These are phyloP conservation scores for Massariosphaeria phaeospora DNA, from an alignment of 495 filamentous ascomycete species.

Conservation along the genomic window DNA sequence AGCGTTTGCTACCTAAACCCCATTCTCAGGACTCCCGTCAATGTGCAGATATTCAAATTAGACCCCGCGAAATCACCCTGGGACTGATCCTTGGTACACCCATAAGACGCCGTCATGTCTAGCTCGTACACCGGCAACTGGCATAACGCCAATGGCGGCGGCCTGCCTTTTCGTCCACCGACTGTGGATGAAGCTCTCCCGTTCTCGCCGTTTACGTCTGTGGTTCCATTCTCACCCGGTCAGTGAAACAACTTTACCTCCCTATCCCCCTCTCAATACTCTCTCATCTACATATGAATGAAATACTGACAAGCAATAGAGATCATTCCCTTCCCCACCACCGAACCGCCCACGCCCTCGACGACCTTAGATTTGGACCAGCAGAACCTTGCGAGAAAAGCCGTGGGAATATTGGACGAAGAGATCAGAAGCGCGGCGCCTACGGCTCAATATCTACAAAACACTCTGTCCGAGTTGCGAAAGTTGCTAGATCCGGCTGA, in stretches of 20 bases:
- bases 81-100: no score
- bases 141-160: constrained; percentile 22
- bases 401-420: constrained; percentile 34
- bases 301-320: constrained; percentile 42
- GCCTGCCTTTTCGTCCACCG: constrained; percentile 44
- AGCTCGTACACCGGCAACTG: constrained; percentile 4
- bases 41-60: no score
- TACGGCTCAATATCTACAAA: constrained; percentile 34
- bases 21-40: no score
- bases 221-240: constrained; percentile 84
- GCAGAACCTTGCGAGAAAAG: constrained; percentile 20
- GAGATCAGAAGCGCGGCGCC: constrained; percentile 29
- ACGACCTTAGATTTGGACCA: constrained; percentile 43
- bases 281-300: constrained; percentile 2
- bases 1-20: no score
- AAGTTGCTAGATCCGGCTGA: constrained; percentile 62
- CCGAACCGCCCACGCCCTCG: constrained; percentile 40
- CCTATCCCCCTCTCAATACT: constrained; percentile 20
- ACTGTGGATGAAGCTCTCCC: constrained; percentile 80
- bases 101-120: constrained; percentile 22
- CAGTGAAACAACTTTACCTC: constrained; percentile 17
- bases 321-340: constrained; percentile 65
- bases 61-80: no score
- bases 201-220: constrained; percentile 84
- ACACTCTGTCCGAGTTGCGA: constrained; percentile 58